Base-by-base conservation (phyloP, 352 stramenopile genomes). In the Globisporangium viniferum region DNA sequence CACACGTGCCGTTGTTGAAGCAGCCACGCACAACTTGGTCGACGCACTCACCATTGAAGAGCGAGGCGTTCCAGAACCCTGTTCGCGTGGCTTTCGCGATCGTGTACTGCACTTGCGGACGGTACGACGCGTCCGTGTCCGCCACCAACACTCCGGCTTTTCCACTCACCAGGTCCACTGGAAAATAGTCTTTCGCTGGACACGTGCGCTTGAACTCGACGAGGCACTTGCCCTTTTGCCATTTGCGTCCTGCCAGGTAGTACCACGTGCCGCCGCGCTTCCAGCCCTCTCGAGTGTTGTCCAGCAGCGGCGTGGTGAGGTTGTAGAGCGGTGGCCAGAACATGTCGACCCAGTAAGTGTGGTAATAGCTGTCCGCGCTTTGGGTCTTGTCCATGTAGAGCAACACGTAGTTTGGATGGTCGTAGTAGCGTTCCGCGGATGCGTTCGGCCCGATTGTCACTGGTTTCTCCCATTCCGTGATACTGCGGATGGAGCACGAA, bases 371-470 rank as follows among this genome's bases (percentile, higher is more conserved):
- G 73, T 98, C 92, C 27, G 69, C 74, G 56, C 92, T 92, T 56
- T 85, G 61, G 35, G 75, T 79, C 62, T 74, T 80, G 79, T 99
- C 88, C 97, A 99, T 99, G 74, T 98, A 98, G 15, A 80, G 86
- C 15, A 93, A 98, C 64, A 96, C 98, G 64, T 98, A 99, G 77
- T 99, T 99, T 3, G 97, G 93, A 70, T 98, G 93, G 60, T 98
- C 75, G 36, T 95, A 94, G 61, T 98, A 88, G 53, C 77, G 90
- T n/a, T 80, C 77, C 0, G 90, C 57, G 9, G 84, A 93, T 5
- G 75, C 82, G 51, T 81, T 75, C 14, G 75, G 69, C 5, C 74
- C 84, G 41, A 73, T 71, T 3, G 73, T 88, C 41, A 48, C 56
- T 4, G 84, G 84, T 68, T 98, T 98, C 68, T 99, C 97, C 92